phyloP scores from a whole-genome alignment of 805 yeast genomes.

The Lipomyces orientalis region DNA sequence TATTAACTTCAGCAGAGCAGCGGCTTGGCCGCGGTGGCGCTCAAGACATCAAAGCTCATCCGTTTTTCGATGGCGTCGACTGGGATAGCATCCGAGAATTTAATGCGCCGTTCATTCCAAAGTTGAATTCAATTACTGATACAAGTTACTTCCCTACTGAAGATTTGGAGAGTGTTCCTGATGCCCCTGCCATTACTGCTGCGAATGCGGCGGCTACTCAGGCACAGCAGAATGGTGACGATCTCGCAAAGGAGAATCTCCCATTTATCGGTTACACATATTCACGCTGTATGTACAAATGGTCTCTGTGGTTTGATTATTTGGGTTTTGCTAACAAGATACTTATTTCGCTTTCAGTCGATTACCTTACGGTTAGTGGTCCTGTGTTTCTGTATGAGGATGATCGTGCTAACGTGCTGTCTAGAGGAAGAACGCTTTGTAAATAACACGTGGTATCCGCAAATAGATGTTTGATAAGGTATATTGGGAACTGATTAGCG shows the following conservation, averaged over 20 bases:
- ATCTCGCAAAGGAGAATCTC: constrained; percentile 65
- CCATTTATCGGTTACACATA: constrained; percentile 98
- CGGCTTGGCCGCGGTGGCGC: constrained; percentile 94
- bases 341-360: constrained; percentile 10
- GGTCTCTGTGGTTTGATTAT: background rate
- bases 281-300: constrained; percentile 77
- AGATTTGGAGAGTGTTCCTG: constrained; percentile 93
- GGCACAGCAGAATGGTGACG: constrained; percentile 19
- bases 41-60: constrained; percentile 85
- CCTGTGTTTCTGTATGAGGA: background rate
- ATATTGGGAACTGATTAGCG: background rate
- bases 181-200: constrained; percentile 52
- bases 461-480: background rate
- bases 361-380: constrained; percentile 25
- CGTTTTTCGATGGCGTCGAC: constrained; percentile 94
- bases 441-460: background rate
- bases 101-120: constrained; percentile 93
- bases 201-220: constrained; percentile 32
- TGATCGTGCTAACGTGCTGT: background rate
- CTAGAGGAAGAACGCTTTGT: constrained; percentile 19
- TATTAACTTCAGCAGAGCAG: constrained; percentile 77
- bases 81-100: constrained; percentile 89
- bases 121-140: constrained; percentile 88
- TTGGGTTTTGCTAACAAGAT: background rate
- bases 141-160: constrained; percentile 98